Evolutionary conservation across 352 stramenopile genomes (phyloP).

Genomic region (Globisporangium echinulatum): DNA sequence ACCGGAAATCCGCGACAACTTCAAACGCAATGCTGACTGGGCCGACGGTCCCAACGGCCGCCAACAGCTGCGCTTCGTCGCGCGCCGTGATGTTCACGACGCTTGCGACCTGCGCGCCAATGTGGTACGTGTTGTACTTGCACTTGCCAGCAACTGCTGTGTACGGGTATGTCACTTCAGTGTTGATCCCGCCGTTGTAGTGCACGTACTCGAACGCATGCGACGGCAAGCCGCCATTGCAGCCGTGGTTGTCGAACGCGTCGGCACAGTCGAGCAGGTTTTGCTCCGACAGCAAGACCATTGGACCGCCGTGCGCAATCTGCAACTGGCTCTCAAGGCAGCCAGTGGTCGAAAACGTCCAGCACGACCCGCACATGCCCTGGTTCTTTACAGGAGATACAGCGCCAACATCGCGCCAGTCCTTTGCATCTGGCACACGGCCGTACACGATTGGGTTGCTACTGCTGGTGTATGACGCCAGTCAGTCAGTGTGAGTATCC

Average conservation of each 20-base stretch:
- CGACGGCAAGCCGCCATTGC: constrained; percentile 95
- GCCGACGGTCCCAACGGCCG: constrained; percentile 52
- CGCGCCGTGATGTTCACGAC: constrained; percentile 83
- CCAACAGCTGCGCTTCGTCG: constrained; percentile 72
- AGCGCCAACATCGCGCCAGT: constrained; percentile 92
- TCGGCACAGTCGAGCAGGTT: constrained; percentile 96
- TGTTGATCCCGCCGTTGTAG: constrained; percentile 85
- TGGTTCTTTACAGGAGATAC: constrained; percentile 99
- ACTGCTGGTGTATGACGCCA: too few relatives aligned
- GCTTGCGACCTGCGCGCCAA: constrained; percentile 61
- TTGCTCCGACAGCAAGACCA: constrained; percentile 95
- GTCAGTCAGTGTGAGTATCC: too few relatives aligned
- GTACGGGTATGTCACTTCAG: constrained; percentile 73
- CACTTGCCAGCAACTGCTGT: constrained; percentile 70
- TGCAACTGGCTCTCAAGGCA: constrained; percentile 96
- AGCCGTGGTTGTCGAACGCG: constrained; percentile 92
- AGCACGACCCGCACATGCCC: constrained; percentile 97
- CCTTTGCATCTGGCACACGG: constrained; percentile 81
- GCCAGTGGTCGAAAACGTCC: constrained; percentile 97
- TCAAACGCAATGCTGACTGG: constrained; percentile 85
- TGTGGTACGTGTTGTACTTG: constrained; percentile 71
- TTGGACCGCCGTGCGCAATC: constrained; percentile 87
- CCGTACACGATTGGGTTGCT: constrained; percentile 16
- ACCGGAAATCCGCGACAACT: constrained; percentile 83
- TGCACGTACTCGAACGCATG: constrained; percentile 96